Percentiles rank a stretch among this genome's conserved stretches.
phyloP scores from a whole-genome alignment of 2,329 filamentous ascomycete genomes.

The Daldinia sp. region DNA sequence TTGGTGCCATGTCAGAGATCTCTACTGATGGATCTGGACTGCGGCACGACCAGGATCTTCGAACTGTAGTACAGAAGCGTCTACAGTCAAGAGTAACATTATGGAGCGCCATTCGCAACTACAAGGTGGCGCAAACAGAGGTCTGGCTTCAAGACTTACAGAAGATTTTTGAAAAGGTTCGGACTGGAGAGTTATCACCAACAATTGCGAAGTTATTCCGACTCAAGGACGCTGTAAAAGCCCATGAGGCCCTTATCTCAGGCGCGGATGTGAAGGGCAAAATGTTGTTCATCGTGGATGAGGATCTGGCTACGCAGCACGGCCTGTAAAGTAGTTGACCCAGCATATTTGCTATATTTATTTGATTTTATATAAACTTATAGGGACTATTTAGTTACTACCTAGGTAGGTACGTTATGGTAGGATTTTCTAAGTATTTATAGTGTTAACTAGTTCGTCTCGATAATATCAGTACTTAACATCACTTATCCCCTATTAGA shows the following conservation, averaged over 20 bases:
- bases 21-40: conserved; percentile 12
- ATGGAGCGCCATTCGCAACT: background rate
- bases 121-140: background rate
- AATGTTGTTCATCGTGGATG: conserved; percentile 10
- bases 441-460: too few relatives aligned
- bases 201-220: conserved; percentile 10
- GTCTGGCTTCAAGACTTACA: background rate
- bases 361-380: background rate
- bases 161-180: background rate
- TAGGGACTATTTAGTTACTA: background rate
- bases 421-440: too few relatives aligned
- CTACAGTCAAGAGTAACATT: background rate
- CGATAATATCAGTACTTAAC: too few relatives aligned
- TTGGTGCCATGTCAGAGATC: conserved; percentile 21
- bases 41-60: background rate
- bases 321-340: background rate
- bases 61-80: background rate
- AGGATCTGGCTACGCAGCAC: conserved; percentile 11
- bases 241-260: conserved; percentile 14
- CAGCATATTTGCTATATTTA: background rate
- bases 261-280: conserved; percentile 16
- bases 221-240: conserved; percentile 3
- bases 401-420: too few relatives aligned
- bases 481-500: too few relatives aligned
- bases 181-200: background rate